A percentile compares a stretch with the other conserved stretches of the same genome.
phyloP scores from a whole-genome alignment of 2,329 filamentous ascomycete genomes.

The Thelonectria blattea region DNA sequence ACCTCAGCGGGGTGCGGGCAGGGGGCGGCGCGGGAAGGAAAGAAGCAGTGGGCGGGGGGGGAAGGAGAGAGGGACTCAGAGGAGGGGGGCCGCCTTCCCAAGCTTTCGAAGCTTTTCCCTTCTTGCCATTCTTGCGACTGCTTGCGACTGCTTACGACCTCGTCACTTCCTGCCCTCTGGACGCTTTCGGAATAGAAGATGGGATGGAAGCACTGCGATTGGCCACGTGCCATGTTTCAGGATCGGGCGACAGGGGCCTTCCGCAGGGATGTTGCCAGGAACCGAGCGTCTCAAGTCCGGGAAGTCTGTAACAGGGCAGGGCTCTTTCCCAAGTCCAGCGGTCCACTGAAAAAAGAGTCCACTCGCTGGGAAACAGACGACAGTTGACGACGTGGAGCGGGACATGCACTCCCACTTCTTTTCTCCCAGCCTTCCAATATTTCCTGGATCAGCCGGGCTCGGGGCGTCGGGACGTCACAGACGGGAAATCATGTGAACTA shows the following conservation, averaged over 20 bases:
- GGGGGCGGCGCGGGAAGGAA: conserved; percentile 30
- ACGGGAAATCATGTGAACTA: neutral
- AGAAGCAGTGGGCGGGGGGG: no score
- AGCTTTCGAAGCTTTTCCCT: neutral
- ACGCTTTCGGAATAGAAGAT: conserved; percentile 35
- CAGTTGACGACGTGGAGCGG: conserved; percentile 4
- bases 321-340: conserved; percentile 13
- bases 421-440: neutral
- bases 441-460: neutral
- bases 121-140: no score
- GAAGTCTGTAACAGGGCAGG: conserved; percentile 52
- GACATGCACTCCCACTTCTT: neutral
- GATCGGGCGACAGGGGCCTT: conserved; percentile 22
- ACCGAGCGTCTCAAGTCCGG: conserved; percentile 51
- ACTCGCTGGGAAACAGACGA: neutral
- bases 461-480: neutral
- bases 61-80: conserved; percentile 4
- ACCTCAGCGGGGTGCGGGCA: conserved; percentile 19
- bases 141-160: no score
- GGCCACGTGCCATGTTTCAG: conserved; percentile 23
- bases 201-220: conserved; percentile 20
- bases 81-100: conserved; percentile 24
- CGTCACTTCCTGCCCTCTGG: conserved; percentile 15
- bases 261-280: conserved; percentile 22
- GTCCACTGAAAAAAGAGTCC: conserved; percentile 19